Evolutionary conservation across 1,284 basidiomycete species (phyloP).

Genomic region (Stereum hirsutum): DNA sequence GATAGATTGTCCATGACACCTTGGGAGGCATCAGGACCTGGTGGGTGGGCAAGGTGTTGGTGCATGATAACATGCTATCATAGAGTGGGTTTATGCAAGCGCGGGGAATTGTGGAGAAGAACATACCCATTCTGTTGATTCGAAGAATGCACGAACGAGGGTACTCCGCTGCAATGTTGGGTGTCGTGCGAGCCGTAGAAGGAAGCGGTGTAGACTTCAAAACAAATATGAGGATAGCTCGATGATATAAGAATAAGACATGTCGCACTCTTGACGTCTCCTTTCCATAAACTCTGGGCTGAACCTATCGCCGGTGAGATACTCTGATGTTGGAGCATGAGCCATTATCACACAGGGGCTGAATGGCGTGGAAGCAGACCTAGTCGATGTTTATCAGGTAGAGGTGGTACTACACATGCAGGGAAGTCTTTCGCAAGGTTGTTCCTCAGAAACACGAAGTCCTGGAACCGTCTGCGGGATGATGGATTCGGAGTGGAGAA

Average conservation of each 20-base stretch:
- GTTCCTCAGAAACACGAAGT: conserved; percentile 92
- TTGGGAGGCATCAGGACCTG: conserved; percentile 66
- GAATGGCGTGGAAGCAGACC: conserved; percentile 44
- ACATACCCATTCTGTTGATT: conserved; percentile 93
- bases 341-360: conserved; percentile 1
- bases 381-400: conserved; percentile 94
- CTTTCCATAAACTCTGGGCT: conserved; percentile 95
- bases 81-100: conserved; percentile 6
- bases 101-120: background rate
- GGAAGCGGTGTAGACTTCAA: conserved; percentile 81
- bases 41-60: conserved; percentile 84
- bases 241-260: conserved; percentile 4
- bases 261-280: conserved; percentile 76
- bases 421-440: conserved; percentile 90
- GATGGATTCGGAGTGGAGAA: conserved; percentile 71
- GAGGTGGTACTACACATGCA: conserved; percentile 90
- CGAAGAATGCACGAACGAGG: conserved; percentile 86
- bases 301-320: conserved; percentile 96
- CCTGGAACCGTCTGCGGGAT: conserved; percentile 86
- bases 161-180: conserved; percentile 92
- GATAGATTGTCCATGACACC: conserved; percentile 92
- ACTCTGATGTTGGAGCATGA: conserved; percentile 47
- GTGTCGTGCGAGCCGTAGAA: conserved; percentile 86
- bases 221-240: conserved; percentile 4
- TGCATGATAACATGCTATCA: conserved; percentile 94